Base-by-base conservation (phyloP, 768 basidiomycete species). In the Floccularia luteovirens region DNA sequence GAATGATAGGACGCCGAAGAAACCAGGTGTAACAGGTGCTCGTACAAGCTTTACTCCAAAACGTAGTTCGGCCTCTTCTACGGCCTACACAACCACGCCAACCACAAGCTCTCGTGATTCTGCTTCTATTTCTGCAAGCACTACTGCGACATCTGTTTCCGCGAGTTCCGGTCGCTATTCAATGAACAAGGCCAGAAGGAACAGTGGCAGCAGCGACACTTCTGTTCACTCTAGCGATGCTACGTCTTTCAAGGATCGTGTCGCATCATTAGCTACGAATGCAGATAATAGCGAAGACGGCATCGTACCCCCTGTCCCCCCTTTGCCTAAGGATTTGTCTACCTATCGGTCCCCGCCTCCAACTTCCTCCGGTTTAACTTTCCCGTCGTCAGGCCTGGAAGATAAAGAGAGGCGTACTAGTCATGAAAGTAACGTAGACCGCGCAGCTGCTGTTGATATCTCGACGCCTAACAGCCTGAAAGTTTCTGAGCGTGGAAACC, bases 281-380 rank as follows among this genome's bases (percentile, higher is more conserved):
- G 74, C 69, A 36, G 86, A 90, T 45, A 60, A 61, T 31, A 58
- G 63, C 31, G 84, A 87, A 42, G 77, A 77, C 48, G 63, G 65
- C 43, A 52, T 64, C 42, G 92, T 96, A n/a, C 92, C 92, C 13
- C 91, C 91, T 20, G 90, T 94, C 3, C 92, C 91, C 24, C 92
- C 91, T 25, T 65, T 96, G 20, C 91, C 91, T 31, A 93, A 96
- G 64, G 89, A 91, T 52, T 60, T 91, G 40, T 79, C 82, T n/a
- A 77, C 62, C 16, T 87, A 79, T 62, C 79, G 78, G 38, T 81
- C 83, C 1, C 83, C 83, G 17, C 79, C 77, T 13, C 62, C 72
- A 16, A 72, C 79, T 13, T 72, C 83, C 13, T 63, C 79, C 19
- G 66, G 68, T 31, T 60, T 76, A 37, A 53, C 64, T 14, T 75